Conservation (phyloP, 805 yeast genomes). For the Metschnikowia shivogae region DNA sequence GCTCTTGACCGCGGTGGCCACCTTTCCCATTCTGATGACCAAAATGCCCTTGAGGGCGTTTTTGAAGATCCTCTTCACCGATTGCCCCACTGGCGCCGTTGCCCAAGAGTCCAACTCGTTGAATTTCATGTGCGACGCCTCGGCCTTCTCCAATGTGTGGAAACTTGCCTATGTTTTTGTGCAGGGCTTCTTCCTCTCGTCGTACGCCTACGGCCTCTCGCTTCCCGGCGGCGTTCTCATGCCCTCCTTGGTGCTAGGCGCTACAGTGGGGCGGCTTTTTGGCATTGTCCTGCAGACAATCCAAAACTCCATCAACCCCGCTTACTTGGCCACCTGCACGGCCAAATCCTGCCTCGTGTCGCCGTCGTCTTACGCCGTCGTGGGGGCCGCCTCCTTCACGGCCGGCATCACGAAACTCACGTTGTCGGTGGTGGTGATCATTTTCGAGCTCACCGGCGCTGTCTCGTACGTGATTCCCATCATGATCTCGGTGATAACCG, state of each 20-base stretch:
- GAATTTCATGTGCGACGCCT: slow-evolving; percentile 35
- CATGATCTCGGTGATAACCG: slow-evolving; percentile 75
- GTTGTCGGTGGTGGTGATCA: slow-evolving; percentile 72
- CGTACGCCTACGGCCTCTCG: slow-evolving; percentile 64
- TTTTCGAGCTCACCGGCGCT: slow-evolving; percentile 85
- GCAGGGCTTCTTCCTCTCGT: slow-evolving; percentile 56
- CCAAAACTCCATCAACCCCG: slow-evolving; percentile 36
- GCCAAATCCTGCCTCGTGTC: slow-evolving; percentile 57
- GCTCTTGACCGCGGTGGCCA: slow-evolving; percentile 47
- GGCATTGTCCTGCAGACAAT: slow-evolving; percentile 50
- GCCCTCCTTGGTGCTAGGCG: slow-evolving; percentile 64
- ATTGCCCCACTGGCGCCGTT: slow-evolving; percentile 40
- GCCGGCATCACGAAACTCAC: slow-evolving; percentile 81
- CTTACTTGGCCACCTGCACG: slow-evolving; percentile 37
- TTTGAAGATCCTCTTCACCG: slow-evolving; percentile 63
- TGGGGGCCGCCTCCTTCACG: slow-evolving; percentile 80
- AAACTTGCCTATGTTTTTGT: slow-evolving; percentile 37
- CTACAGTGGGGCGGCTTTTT: slow-evolving; percentile 50
- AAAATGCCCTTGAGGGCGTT: slow-evolving; percentile 53
- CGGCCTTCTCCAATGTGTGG: slow-evolving; percentile 21
- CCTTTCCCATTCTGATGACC: slow-evolving; percentile 54
- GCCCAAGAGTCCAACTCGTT: slow-evolving; percentile 19
- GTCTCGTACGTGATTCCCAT: slow-evolving; percentile 78
- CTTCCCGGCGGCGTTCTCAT: slow-evolving; percentile 66
- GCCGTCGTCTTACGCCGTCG: slow-evolving; percentile 84